phyloP scores from a whole-genome alignment of 495 filamentous ascomycete species.

The Amniculicola lignicola region DNA sequence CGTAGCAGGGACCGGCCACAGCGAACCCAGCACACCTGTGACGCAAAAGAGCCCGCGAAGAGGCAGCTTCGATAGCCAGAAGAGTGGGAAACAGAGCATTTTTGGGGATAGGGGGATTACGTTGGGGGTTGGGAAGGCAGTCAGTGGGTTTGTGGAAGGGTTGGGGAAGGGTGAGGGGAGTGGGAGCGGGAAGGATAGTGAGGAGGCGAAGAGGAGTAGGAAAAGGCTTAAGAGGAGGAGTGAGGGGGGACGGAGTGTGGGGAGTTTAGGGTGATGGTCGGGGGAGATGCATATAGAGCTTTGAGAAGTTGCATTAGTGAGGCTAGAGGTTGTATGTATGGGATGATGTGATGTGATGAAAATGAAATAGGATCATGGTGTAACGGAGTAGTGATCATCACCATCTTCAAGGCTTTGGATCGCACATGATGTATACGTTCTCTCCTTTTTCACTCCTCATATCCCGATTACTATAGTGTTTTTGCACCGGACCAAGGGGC shows the following conservation, averaged over 20 bases:
- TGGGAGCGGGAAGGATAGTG: slow-evolving; percentile 4
- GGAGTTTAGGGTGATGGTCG: too few relatives aligned
- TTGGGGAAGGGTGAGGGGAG: slow-evolving; percentile 13
- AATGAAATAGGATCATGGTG: too few relatives aligned
- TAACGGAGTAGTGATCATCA: too few relatives aligned
- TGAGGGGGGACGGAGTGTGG: background rate
- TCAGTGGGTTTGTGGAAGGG: slow-evolving; percentile 14
- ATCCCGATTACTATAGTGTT: too few relatives aligned
- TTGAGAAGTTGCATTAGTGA: too few relatives aligned
- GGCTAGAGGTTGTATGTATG: too few relatives aligned
- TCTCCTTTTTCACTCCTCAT: too few relatives aligned
- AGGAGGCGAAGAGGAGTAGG: background rate
- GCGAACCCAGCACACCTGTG: slow-evolving; percentile 11
- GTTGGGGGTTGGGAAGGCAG: slow-evolving; percentile 14
- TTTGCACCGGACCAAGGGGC: too few relatives aligned
- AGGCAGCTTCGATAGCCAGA: slow-evolving; percentile 16
- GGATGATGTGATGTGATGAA: too few relatives aligned
- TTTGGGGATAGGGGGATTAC: slow-evolving; percentile 17
- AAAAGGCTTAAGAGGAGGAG: slow-evolving; percentile 3
- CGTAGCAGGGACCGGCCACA: slow-evolving; percentile 23
- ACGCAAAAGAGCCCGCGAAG: slow-evolving; percentile 2
- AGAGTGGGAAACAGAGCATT: slow-evolving; percentile 9
- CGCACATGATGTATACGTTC: too few relatives aligned
- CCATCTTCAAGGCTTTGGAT: too few relatives aligned
- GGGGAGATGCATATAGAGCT: too few relatives aligned